Evolutionary conservation across 805 yeast species (phyloP).

Genomic region (Ogataea wickerhamii): DNA sequence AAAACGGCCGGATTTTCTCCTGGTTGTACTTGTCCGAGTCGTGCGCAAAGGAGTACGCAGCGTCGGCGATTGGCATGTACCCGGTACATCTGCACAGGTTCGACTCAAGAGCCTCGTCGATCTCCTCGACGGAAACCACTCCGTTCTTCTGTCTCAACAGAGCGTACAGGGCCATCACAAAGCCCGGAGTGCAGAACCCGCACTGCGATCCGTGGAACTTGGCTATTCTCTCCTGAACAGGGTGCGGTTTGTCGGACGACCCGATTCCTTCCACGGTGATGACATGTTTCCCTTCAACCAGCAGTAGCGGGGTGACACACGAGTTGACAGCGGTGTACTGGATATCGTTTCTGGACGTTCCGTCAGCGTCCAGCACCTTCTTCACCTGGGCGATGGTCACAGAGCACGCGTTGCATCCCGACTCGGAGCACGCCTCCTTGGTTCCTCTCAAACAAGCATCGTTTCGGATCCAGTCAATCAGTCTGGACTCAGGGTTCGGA

Average conservation of each 20-base stretch:
- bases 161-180: constrained; percentile 45
- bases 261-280: constrained; percentile 50
- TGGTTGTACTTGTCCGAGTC: constrained; percentile 31
- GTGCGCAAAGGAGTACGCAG: constrained; percentile 40
- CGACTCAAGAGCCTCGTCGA: constrained; percentile 45
- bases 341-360: constrained; percentile 23
- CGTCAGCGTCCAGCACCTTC: constrained; percentile 6
- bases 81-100: constrained; percentile 49
- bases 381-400: constrained; percentile 38
- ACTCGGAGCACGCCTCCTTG: constrained; percentile 47
- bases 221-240: constrained; percentile 48
- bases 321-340: constrained; percentile 41
- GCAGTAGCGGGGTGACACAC: constrained; percentile 43
- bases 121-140: constrained; percentile 34
- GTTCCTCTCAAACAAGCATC: constrained; percentile 40
- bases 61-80: constrained; percentile 47
- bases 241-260: constrained; percentile 37
- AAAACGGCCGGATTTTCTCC: constrained; percentile 22
- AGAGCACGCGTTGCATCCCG: constrained; percentile 51
- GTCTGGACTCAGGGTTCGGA: constrained; percentile 42
- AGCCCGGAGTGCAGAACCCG: constrained; percentile 51
- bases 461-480: constrained; percentile 41
- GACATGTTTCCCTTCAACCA: constrained; percentile 44
- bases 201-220: constrained; percentile 49
- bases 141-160: constrained; percentile 38